A percentile compares a stretch with the other conserved stretches of the same genome.
Conservation (phyloP, 2,329 filamentous ascomycete genomes). For the Phyllosticta citrichinensis region DNA sequence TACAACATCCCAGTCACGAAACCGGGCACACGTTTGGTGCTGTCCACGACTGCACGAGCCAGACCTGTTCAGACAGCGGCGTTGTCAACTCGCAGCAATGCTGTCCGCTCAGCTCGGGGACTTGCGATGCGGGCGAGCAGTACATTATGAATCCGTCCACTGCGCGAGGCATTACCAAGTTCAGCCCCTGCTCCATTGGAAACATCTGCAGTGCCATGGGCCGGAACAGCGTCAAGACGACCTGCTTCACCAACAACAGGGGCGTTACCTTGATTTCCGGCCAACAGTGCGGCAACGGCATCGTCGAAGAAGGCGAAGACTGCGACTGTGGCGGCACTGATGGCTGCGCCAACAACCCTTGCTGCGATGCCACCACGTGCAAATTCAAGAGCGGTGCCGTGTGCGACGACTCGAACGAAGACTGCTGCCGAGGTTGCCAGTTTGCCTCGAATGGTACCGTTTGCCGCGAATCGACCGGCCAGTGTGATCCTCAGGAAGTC, state of each 20-base stretch:
- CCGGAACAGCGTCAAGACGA: slow-evolving; percentile 63
- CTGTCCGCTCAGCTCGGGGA: slow-evolving; percentile 56
- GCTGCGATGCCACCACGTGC: slow-evolving; percentile 81
- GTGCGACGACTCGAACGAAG: slow-evolving; percentile 77
- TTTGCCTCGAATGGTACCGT: slow-evolving; percentile 59
- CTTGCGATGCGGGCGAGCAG: slow-evolving; percentile 64
- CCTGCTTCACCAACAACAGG: slow-evolving; percentile 76
- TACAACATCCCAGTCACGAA: slow-evolving; percentile 49
- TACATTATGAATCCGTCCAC: slow-evolving; percentile 98
- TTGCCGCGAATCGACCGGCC: slow-evolving; percentile 68
- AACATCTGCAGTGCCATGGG: slow-evolving; percentile 86
- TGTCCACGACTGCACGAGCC: slow-evolving; percentile 75
- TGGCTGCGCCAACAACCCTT: slow-evolving; percentile 64
- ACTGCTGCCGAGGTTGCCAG: slow-evolving; percentile 67
- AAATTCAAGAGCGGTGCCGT: slow-evolving; percentile 65
- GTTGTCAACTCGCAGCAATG: slow-evolving; percentile 56
- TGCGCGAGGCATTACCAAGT: slow-evolving; percentile 57
- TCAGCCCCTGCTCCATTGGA: slow-evolving; percentile 82
- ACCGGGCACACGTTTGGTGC: slow-evolving; percentile 91
- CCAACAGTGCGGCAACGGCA: slow-evolving; percentile 89
- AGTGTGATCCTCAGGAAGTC: slow-evolving; percentile 76
- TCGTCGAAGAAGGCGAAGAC: slow-evolving; percentile 87
- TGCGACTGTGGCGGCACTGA: slow-evolving; percentile 82
- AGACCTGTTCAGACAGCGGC: slow-evolving; percentile 56
- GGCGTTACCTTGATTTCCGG: slow-evolving; percentile 72